Evolutionary conservation across 495 filamentous ascomycete species (phyloP), one percentile per base, ranked within the genome.

Genomic region (Aspergillus biplanus): DNA sequence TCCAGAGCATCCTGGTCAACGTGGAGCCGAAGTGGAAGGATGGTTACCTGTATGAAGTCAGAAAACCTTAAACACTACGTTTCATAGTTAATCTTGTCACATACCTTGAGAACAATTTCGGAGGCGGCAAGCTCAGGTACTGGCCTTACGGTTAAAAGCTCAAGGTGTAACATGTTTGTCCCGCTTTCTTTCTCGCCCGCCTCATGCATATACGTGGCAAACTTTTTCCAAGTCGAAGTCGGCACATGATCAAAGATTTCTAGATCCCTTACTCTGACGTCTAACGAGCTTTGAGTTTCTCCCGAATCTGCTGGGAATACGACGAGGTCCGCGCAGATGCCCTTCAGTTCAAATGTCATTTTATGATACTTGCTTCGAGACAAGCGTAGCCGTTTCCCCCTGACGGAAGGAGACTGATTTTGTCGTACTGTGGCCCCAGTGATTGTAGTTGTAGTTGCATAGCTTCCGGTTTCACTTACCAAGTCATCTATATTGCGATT

Each of bases 1-100:
- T 99, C 96, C 11, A 99, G 82, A 27, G 96, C 94, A 77, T 99
- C 96, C 77, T 99, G 96, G 69, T 99, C 96, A 16, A 99, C 94
- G 70, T 97, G 95, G 7, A 99, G 81, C 18, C 96, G 86, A 6
- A 99, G 80, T 13, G 96, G 96, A 34, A 98, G 82, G 52, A 99
- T 74, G 6, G 86, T 92, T 27, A 86, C 92, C 85, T 89, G 27
- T n/a, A 27, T 27, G 11, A 61, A 6, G 44, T 61, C 56, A 59
- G 7, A 44, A 2, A 11, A 2, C 39, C 39, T 44, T 58, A 62
- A 32, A 35, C 50, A 62, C 16, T 31, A 27, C n/a, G 8, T 18
- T 39, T 46, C 42, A 58, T 32, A 33, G 6, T 49, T 34, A 15
- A 15, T 18, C 35, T 37, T 9, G 27, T 44, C 48, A 65, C 80